Base-by-base conservation (phyloP, 805 yeast species). In the Saturnispora besseyi region DNA sequence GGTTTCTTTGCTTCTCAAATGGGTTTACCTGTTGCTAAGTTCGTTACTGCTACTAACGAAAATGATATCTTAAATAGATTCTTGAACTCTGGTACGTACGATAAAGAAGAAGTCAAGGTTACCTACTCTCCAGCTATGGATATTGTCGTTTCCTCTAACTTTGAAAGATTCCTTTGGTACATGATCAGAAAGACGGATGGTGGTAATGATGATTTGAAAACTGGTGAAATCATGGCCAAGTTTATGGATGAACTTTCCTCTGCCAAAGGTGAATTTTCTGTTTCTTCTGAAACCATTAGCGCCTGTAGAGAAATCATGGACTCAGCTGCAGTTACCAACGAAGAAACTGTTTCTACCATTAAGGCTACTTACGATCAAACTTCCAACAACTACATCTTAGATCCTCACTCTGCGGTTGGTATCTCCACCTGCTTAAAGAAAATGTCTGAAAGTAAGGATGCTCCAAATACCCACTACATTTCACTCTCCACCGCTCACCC, bases 91-190 rank as follows among this genome's bases (percentile, higher is more conserved):
- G 98, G 96, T 53, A 74, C 78, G 55, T 93, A 93, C 62, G 89
- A 84, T 59, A 90, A 88, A 74, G 73, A 70, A 30, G 73, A 74
- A 33, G 98, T 88, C 44, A 87, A 84, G 63, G 89, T 91, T 32
- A 90, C 98, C 11, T 72, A 82, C 60, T 87, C 97, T 2, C 99
- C 99, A 55, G 99, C 99, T 42, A 93, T 93, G 99, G 99, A 93
- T 68, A 93, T 93, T 61, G 78, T 88, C 60, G 87, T 93, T 51
- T 88, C 97, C 15, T 86, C 96, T 28, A 93, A 93, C 69, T 93
- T 93, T 62, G 99, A 93, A 74, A 84, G 99, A 70, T 79, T 90
- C 64, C 74, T 93, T 58, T 93, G 99, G 99, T 89, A 87, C 64
- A 77, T 90, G 64, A 86, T 90, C 28, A 81, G 90, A 65, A 83